Percentiles rank a stretch among this genome's conserved stretches.
phyloP scores from a whole-genome alignment of 768 basidiomycete species.

The Boletellus ananas region DNA sequence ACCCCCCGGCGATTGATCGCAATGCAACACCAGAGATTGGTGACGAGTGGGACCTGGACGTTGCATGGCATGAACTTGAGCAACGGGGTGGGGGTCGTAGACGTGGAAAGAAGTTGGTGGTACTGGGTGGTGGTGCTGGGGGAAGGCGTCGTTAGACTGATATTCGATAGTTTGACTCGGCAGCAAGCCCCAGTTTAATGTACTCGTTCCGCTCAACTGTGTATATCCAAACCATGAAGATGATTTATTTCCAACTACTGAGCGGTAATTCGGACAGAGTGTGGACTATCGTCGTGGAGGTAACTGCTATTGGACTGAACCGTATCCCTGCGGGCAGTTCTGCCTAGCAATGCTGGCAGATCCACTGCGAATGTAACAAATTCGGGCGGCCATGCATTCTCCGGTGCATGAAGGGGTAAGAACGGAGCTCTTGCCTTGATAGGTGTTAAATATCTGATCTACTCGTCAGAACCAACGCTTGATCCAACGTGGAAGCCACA shows the following conservation, averaged over 20 bases:
- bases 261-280: neutral
- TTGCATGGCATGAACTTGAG: conserved; percentile 80
- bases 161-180: neutral
- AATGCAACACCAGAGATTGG: conserved; percentile 28
- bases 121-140: conserved; percentile 63
- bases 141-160: conserved; percentile 41
- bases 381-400: conserved; percentile 60
- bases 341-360: conserved; percentile 56
- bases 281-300: neutral
- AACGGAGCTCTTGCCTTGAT: conserved; percentile 69
- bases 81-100: conserved; percentile 54
- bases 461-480: conserved; percentile 2
- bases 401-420: conserved; percentile 53
- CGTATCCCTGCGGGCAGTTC: conserved; percentile 62
- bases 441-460: conserved; percentile 56
- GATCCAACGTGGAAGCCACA: conserved; percentile 14
- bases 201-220: conserved; percentile 5
- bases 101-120: conserved; percentile 60
- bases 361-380: conserved; percentile 76
- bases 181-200: neutral
- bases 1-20: conserved; percentile 35
- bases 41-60: conserved; percentile 77
- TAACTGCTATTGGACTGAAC: conserved; percentile 49
- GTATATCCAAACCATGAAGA: conserved; percentile 10
- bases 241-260: neutral